Conservation (phyloP, 768 basidiomycete species). For the Trametes maxima region DNA sequence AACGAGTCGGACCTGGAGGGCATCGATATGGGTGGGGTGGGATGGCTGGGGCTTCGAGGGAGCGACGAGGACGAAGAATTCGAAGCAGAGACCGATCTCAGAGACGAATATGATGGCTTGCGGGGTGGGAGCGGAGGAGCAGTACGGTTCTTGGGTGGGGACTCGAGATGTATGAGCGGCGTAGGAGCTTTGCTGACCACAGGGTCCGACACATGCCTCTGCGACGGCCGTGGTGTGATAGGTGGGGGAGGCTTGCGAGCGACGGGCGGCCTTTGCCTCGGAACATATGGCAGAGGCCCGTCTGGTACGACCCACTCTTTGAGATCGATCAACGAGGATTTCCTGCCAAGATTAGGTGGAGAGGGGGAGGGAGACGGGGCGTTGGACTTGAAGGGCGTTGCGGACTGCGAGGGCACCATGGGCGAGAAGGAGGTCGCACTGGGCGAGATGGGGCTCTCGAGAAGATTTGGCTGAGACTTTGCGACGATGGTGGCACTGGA, state of each 20-base stretch:
- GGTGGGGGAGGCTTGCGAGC: constrained; percentile 19
- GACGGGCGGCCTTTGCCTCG: constrained; percentile 23
- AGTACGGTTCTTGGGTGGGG: constrained; percentile 35
- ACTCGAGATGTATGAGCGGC: constrained; percentile 60
- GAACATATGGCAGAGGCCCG: constrained; percentile 40
- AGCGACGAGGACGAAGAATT: constrained; percentile 35
- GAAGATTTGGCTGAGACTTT: constrained; percentile 34
- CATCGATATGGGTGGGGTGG: constrained; percentile 10
- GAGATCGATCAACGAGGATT: constrained; percentile 68
- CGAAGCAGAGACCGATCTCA: constrained; percentile 44
- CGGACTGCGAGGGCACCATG: constrained; percentile 41
- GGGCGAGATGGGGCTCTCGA: constrained; percentile 56
- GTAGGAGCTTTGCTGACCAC: constrained; percentile 22
- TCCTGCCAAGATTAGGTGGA: constrained; percentile 34
- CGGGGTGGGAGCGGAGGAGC: constrained; percentile 70
- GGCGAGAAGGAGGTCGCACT: constrained; percentile 45
- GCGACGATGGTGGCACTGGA: constrained; percentile 30
- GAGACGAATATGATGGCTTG: constrained; percentile 55
- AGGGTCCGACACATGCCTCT: constrained; percentile 28
- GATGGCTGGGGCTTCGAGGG: constrained; percentile 22
- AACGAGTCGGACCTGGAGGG: constrained; percentile 47
- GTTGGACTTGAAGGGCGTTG: constrained; percentile 3
- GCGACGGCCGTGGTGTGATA: constrained; percentile 8
- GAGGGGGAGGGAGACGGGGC: constrained; percentile 31
- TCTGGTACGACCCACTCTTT: constrained; percentile 76